phyloP scores from a whole-genome alignment of 2,329 filamentous ascomycete genomes.

The Ceratocystis variospora region DNA sequence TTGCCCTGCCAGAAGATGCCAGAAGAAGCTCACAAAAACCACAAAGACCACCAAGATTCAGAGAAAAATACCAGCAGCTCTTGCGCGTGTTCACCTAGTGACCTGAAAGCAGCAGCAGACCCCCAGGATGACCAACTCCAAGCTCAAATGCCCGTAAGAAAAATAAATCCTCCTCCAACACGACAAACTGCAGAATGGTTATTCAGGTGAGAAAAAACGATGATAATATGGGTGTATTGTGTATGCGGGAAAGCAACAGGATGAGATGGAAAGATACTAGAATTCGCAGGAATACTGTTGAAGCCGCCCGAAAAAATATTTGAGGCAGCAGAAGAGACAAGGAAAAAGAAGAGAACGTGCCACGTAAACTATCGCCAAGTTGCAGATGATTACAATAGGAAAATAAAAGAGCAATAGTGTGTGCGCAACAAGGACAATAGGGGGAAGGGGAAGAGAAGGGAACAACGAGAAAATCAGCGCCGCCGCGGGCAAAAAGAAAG shows the following conservation, averaged over 20 bases:
- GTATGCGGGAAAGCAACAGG: constrained; percentile 3
- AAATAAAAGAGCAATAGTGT: constrained; percentile 25
- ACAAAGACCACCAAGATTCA: constrained; percentile 3
- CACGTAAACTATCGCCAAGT: constrained; percentile 18
- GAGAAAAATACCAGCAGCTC: constrained; percentile 9
- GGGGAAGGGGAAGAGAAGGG: neutral
- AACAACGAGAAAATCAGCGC: too few relatives aligned
- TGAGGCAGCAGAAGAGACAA: neutral
- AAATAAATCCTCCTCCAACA: constrained; percentile 15
- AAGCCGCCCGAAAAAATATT: neutral
- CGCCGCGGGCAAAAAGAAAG: neutral
- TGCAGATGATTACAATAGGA: constrained; percentile 34
- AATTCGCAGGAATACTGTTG: neutral
- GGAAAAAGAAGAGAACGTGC: neutral
- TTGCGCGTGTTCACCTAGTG: constrained; percentile 11
- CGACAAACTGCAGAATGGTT: constrained; percentile 12
- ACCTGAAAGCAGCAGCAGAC: constrained; percentile 1
- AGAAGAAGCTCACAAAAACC: neutral
- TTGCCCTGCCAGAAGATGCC: constrained; percentile 1
- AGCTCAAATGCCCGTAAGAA: constrained; percentile 17
- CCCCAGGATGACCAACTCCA: constrained; percentile 12
- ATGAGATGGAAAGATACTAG: neutral
- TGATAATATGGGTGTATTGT: constrained; percentile 18
- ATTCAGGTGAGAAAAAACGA: constrained; percentile 12
- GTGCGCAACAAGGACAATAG: neutral